Evolutionary conservation across 2,329 filamentous ascomycete genomes (phyloP).

Genomic region (Metarhizium guizhouense): DNA sequence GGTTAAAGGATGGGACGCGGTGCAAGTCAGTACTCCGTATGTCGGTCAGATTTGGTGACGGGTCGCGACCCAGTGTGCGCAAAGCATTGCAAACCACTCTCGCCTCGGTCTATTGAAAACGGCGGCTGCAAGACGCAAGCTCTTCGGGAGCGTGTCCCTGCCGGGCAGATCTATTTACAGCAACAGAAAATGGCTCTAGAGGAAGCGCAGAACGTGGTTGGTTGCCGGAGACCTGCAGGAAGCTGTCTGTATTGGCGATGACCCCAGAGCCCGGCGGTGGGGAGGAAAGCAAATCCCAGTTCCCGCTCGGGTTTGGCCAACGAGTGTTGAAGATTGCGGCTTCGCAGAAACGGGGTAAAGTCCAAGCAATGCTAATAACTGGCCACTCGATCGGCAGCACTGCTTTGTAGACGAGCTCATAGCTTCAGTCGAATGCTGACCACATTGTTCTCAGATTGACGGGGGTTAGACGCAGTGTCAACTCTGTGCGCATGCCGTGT

Average conservation of each 20-base stretch:
- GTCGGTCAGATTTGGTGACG: not conserved
- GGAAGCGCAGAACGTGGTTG: not conserved
- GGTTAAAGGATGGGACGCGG: not conserved
- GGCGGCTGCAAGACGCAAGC: constrained; percentile 1
- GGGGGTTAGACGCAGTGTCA: too few species aligned
- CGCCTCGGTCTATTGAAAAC: not conserved
- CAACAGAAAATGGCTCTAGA: not conserved
- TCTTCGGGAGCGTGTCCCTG: not conserved
- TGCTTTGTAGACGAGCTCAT: too few species aligned
- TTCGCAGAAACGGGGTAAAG: not conserved
- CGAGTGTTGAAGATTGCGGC: not conserved
- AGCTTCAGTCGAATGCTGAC: too few species aligned
- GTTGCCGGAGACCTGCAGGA: not conserved
- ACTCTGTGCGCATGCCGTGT: too few species aligned
- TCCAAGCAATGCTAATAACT: too few species aligned
- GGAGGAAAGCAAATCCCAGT: not conserved
- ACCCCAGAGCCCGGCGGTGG: not conserved
- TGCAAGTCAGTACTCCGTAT: not conserved
- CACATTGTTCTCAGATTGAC: too few species aligned
- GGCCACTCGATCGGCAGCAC: too few species aligned
- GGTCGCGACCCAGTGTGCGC: not conserved
- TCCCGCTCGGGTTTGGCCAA: not conserved
- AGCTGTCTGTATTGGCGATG: not conserved
- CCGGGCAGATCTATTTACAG: constrained; percentile 4
- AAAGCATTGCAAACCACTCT: not conserved